Evolutionary conservation across 805 yeast species (phyloP), one percentile per base, ranked within the genome.

Genomic region (Candida sphagnicola): DNA sequence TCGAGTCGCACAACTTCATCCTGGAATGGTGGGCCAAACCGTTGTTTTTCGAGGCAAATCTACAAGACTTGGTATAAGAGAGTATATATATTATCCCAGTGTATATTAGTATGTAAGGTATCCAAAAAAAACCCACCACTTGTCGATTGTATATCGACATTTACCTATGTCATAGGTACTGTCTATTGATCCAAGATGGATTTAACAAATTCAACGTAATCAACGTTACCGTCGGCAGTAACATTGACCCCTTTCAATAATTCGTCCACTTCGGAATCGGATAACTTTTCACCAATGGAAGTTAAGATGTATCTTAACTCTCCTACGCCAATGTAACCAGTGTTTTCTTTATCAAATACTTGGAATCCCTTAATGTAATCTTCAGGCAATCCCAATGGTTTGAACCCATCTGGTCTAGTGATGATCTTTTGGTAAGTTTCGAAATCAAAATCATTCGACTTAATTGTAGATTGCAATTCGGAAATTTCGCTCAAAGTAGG

Each of bases 271-370:
- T 93, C 99, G 31, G 79, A 72, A 51, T 89, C 96, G 12, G 85
- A 65, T 51, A 93, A 72, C 66, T 90, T 90, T 66, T 93, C 99
- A 43, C 99, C 99, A 51, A 93, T 81, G 5, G 96, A 85, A 24
- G 99, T 93, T 57, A 93, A 74, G 61, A 93, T 89, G 66, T 93
- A 93, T 61, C 95, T 80, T 54, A 93, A 76, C 67, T 93, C 98
- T 41, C 99, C 99, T 32, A 93, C 95, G 29, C 97, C 95, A 51
- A 93, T 93, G 67, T 82, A 86, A 4, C 99, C 99, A 14, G 96
- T 85, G 47, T 84, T 79, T 49, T 89, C 95, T 70, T 91, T 93
- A 69, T 93, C 99, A 53, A 93, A 93, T 4, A 93, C 97, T 69
- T 93, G 98, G 78, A 93, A 93, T 0, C 75, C 75, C 58, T 91